Evolutionary conservation across 345 rosid genomes (phyloP), one percentile per base, ranked within the genome.

Genomic region (Linum lewisii): DNA sequence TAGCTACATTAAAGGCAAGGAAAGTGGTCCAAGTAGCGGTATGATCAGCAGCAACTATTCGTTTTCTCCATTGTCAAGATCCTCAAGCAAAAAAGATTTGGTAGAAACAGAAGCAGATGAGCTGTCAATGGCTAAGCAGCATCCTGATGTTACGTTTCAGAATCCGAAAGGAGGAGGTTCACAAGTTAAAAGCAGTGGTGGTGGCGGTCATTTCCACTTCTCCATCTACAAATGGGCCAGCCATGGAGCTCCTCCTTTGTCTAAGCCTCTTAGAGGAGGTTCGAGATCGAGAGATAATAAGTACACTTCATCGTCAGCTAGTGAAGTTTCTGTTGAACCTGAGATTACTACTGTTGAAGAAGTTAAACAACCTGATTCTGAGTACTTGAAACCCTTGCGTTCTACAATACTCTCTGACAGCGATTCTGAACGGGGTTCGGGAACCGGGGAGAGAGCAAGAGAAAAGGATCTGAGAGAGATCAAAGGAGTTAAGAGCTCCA

Each of bases 141-240:
- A 25, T 77, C 67, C 36, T 44, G 25, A 44, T 63, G 61, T 36
- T 59, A 54, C n/a, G 45, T 63, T 42, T 14, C 55, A 15, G 44
- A 29, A 29, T 29, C 34, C 7, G 34, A 29, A 29, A 67, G 57
- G 75, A 63, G 51, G 77, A 76, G 8, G 29, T 67, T 64, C 80
- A n/a, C 50, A 66, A 63, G 71, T 58, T 64, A 16, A 36, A 21
- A 55, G 54, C 20, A 64, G 62, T 2, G 44, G 71, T 5, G 38
- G 38, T 11, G 5, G 4, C 25, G 70, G 63, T 66, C 81, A 75
- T 18, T 88, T 86, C 76, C 96, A 86, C 73, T 86, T 92, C 78
- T 92, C 98, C 0, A 88, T 92, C 51, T 92, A 83, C 77, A 92
- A 83, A 73, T 92, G 98, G 98, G 93, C 86, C 53, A 77, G 84